These are phyloP conservation scores for Annulohypoxylon maeteangense DNA, from an alignment of 495 filamentous ascomycete genomes.

Conservation along the genomic window DNA sequence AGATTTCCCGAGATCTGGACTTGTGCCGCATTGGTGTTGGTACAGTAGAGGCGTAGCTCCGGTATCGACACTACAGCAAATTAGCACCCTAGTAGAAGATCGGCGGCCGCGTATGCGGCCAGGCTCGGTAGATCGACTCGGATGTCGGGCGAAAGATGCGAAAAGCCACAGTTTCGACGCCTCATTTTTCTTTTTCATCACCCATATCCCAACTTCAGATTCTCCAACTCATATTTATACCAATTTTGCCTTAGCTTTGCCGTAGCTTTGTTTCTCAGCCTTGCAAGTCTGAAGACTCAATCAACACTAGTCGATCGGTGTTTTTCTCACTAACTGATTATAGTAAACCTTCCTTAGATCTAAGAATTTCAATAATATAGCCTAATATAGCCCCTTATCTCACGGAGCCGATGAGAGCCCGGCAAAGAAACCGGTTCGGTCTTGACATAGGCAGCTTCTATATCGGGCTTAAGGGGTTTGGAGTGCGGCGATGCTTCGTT, in stretches of 20 bases:
- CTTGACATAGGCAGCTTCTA: slow-evolving; percentile 1
- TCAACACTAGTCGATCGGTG: slow-evolving; percentile 17
- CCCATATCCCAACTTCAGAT: neutral
- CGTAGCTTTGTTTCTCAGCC: slow-evolving; percentile 20
- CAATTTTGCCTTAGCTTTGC: neutral
- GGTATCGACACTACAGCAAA: neutral
- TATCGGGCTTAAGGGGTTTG: neutral
- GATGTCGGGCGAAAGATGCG: slow-evolving; percentile 21
- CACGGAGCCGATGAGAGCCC: slow-evolving; percentile 5
- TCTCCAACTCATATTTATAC: neutral
- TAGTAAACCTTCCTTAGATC: slow-evolving; percentile 6
- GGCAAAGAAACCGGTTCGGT: neutral
- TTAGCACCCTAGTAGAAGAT: slow-evolving; percentile 17
- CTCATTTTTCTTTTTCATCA: slow-evolving; percentile 15
- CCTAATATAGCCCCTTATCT: slow-evolving; percentile 7
- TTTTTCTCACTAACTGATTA: slow-evolving; percentile 26
- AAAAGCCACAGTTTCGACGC: slow-evolving; percentile 12
- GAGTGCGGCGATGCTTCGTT: neutral
- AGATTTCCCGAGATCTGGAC: slow-evolving; percentile 30
- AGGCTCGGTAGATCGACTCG: slow-evolving; percentile 36
- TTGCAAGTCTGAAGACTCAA: slow-evolving; percentile 15
- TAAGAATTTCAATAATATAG: neutral
- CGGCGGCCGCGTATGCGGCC: slow-evolving; percentile 29
- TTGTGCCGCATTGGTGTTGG: neutral
- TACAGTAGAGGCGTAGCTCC: slow-evolving; percentile 3